Conservation (phyloP, 2,329 filamentous ascomycete species). For the Coniochaeta pulveracea region DNA sequence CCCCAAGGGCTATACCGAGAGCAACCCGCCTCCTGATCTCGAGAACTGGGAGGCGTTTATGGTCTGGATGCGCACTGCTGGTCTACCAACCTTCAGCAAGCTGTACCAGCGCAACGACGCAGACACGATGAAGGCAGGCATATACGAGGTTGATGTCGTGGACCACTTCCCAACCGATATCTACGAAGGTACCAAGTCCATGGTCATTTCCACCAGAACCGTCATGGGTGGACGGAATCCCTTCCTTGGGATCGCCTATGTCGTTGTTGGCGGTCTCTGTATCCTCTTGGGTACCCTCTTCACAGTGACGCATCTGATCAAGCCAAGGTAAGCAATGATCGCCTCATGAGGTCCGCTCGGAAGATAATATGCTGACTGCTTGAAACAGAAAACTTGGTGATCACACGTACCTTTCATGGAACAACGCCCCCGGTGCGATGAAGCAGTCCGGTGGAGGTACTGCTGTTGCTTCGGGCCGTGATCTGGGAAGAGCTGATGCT, state of each 20-base stretch:
- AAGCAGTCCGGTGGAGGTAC: slow-evolving; percentile 2
- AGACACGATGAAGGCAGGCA: slow-evolving; percentile 53
- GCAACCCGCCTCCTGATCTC: slow-evolving; percentile 59
- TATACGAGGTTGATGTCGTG: slow-evolving; percentile 65
- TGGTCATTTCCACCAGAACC: slow-evolving; percentile 79
- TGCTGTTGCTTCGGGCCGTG: slow-evolving; percentile 3
- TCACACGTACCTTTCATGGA: slow-evolving; percentile 96
- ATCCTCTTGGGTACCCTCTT: slow-evolving; percentile 81
- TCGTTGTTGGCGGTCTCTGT: slow-evolving; percentile 88
- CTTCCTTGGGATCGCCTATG: slow-evolving; percentile 91
- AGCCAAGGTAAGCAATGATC: slow-evolving; percentile 62
- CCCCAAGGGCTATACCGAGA: slow-evolving; percentile 55
- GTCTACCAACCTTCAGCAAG: slow-evolving; percentile 90
- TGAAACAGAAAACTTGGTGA: slow-evolving; percentile 78
- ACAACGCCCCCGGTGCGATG: slow-evolving; percentile 22
- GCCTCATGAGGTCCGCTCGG: too few relatives aligned
- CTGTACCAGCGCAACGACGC: slow-evolving; percentile 74
- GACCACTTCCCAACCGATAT: slow-evolving; percentile 69
- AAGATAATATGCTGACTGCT: slow-evolving; percentile 6
- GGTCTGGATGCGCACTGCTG: slow-evolving; percentile 98
- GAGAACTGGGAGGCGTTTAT: slow-evolving; percentile 75
- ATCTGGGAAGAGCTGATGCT: slow-evolving; percentile 2
- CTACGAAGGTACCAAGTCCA: slow-evolving; percentile 81
- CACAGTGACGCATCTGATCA: slow-evolving; percentile 81
- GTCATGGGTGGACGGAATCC: slow-evolving; percentile 93